phyloP scores from a whole-genome alignment of 306 rosid species.

The Inga leiocalycina region DNA sequence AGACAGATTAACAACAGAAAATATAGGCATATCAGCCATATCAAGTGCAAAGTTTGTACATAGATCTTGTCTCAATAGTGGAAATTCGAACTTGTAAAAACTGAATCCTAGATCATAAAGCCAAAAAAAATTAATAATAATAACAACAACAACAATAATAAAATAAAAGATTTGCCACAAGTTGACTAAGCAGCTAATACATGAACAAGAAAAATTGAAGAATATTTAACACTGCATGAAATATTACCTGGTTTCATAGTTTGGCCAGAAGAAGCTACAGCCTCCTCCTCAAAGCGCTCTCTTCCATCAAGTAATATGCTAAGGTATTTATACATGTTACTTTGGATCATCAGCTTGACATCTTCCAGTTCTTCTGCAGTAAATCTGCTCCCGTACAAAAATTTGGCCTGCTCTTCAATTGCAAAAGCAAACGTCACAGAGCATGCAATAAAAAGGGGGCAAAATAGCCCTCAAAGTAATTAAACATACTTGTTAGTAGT shows the following conservation, averaged over 20 bases:
- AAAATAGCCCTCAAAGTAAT: constrained; percentile 1
- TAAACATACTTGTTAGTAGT: background rate
- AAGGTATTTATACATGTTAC: constrained; percentile 93
- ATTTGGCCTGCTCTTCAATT: constrained; percentile 73
- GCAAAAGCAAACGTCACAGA: constrained; percentile 30
- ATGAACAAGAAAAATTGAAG: constrained; percentile 6
- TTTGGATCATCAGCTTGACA: constrained; percentile 92
- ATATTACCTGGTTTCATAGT: constrained; percentile 54
- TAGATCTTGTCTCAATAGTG: background rate
- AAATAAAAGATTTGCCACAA: background rate
- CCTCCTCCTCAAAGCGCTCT: constrained; percentile 96
- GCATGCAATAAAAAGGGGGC: background rate
- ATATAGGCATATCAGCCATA: background rate
- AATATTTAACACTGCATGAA: constrained; percentile 22
- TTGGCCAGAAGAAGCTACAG: constrained; percentile 48
- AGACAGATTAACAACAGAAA: background rate
- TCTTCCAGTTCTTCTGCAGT: constrained; percentile 74
- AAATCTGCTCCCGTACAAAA: constrained; percentile 81
- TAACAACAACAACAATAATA: background rate
- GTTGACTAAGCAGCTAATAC: background rate
- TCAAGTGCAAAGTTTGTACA: background rate
- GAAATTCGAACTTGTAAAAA: constrained; percentile 14
- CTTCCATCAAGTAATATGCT: constrained; percentile 94
- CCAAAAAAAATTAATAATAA: background rate
- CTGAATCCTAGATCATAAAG: background rate